A percentile compares a stretch with the other conserved stretches of the same genome.
phyloP scores from a whole-genome alignment of 2,329 filamentous ascomycete species.

The Sclerotinia subarctica region DNA sequence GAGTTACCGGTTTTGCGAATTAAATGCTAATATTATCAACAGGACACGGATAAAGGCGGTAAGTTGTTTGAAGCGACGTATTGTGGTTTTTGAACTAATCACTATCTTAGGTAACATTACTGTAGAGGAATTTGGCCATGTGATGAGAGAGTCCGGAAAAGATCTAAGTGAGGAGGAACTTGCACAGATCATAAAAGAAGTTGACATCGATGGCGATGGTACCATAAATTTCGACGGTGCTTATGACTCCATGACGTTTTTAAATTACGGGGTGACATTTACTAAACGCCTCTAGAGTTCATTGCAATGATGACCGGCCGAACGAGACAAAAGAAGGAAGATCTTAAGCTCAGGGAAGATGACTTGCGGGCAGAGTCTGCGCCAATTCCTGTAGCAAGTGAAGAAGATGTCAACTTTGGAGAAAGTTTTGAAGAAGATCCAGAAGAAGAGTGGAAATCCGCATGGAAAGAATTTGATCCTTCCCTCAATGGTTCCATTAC shows the following conservation, averaged over 20 bases:
- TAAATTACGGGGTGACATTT: neutral
- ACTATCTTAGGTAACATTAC: slow-evolving; percentile 19
- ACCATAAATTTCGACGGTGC: slow-evolving; percentile 62
- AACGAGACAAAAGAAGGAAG: slow-evolving; percentile 27
- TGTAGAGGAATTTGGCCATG: slow-evolving; percentile 19
- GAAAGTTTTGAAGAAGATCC: slow-evolving; percentile 25
- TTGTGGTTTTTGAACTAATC: neutral
- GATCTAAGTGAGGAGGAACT: slow-evolving; percentile 44
- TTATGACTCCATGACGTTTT: neutral
- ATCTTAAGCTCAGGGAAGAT: neutral
- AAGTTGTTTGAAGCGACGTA: neutral
- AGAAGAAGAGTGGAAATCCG: slow-evolving; percentile 37
- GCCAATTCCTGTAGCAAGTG: neutral
- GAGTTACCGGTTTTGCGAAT: neutral
- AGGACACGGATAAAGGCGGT: slow-evolving; percentile 23
- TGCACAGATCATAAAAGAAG: slow-evolving; percentile 65
- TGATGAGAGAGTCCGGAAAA: slow-evolving; percentile 21
- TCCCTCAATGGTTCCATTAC: slow-evolving; percentile 40
- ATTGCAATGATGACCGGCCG: slow-evolving; percentile 45
- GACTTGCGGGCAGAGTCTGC: neutral
- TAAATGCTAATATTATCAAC: neutral
- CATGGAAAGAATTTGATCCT: slow-evolving; percentile 41
- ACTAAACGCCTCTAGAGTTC: slow-evolving; percentile 38
- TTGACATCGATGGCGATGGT: slow-evolving; percentile 62
- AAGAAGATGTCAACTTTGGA: slow-evolving; percentile 26